Base-by-base conservation (phyloP, 305 asterid species). In the Solanum hybrid region DNA sequence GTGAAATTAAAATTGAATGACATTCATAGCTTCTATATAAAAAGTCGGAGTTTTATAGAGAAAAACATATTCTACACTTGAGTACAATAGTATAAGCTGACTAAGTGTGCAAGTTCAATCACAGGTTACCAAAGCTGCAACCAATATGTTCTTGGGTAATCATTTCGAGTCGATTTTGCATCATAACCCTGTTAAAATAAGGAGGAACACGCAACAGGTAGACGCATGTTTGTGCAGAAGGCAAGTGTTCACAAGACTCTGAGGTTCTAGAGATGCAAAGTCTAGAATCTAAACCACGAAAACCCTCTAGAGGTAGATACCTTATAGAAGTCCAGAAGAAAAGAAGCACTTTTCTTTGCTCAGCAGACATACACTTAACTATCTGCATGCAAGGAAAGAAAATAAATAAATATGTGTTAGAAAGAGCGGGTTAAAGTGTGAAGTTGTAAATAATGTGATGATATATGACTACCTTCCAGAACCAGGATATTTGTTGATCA, bases 221-320 rank as follows among this genome's bases (percentile, higher is more conserved):
- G 94, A 97, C 1, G 95, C 99, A 97, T 82, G 98, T 96, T 86
- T 94, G 99, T 36, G 99, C 95, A 5, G 98, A 93, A 26, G 99
- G 99, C 88, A 97, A 93, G 36, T 91, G 96, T 28, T 96, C 93
- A n/a, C n/a, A 31, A 2, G 98, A 71, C 92, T 93, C 96, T 1
- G 91, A 85, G 6, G 92, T 87, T 92, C 73, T 95, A 77, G 92
- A 93, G 88, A 97, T 94, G 95, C 86, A 91, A 81, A 97, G 96
- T 67, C 94, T 94, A 69, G 98, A 96, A 87, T 94, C 93, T 95
- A 96, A 90, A 34, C 99, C 98, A 16, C 96, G 88, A 91, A 97
- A 97, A 31, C 98, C 99, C 90, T 97, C 98, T 6, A 94, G 80
- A 2, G 99, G 99, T 76, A 97, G 90, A 91, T 94, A 93, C 90